Evolutionary conservation across 768 basidiomycete species (phyloP), one percentile per base, ranked within the genome.

Genomic region (Austroboletus eburneus): DNA sequence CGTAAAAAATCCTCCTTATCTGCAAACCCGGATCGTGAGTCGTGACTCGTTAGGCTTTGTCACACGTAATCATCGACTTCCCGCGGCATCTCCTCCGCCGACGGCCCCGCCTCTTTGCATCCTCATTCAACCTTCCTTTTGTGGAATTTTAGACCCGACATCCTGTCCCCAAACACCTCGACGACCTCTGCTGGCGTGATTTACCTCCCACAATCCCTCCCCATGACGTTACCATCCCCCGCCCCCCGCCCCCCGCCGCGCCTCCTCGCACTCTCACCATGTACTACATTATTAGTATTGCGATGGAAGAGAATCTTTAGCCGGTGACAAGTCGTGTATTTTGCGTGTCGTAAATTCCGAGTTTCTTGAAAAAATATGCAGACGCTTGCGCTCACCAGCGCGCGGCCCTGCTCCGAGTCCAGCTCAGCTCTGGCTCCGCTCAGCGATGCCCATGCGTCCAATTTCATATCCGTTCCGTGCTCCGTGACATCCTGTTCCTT

Each of bases 11-110:
- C 61, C 57, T 61, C 56, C 62, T 63, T 64, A 64, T 64, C 59
- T 65, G 52, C 60, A 52, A 48, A 43, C 45, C 39, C 57, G 58
- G 52, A 63, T 61, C 54, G 45, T 64, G 63, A 66, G 64, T 64
- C 64, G 63, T 51, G 48, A 51, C 49, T 33, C 57, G 49, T 32
- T 27, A 6, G 27, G 27, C 12, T 5, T 6, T 59, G 54, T 43
- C 42, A 58, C 59, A 58, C 63, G 61, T 67, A 66, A 60, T 47
- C 52, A 49, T 41, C 42, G 50, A 32, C 54, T 60, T 64, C 63
- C 65, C 65, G 63, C 65, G 65, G 64, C 64, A 58, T 9, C 20
- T 38, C 50, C 55, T 66, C 66, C 64, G 61, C 64, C 61, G 66
- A 64, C 63, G 58, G 59, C 45, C 45, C 62, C 58, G 62, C 50